phyloP scores from a whole-genome alignment of 2,329 filamentous ascomycete species.

The Westerdykella aurantiaca region DNA sequence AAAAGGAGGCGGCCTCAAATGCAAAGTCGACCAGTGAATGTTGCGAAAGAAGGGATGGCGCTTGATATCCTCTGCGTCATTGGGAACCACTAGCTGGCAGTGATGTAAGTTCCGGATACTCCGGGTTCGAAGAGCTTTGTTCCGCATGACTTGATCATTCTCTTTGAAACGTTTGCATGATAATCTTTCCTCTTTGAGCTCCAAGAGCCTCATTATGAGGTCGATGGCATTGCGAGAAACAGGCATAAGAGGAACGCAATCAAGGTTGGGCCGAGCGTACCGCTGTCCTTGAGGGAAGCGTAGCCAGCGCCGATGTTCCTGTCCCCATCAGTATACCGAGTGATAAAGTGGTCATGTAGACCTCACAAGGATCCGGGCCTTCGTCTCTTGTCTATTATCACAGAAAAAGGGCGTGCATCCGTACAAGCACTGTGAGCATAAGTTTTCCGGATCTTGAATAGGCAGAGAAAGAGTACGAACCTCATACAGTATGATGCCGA shows the following conservation, averaged over 20 bases:
- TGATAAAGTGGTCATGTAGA: not conserved
- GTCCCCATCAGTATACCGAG: slow-evolving; percentile 9
- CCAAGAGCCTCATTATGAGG: slow-evolving; percentile 66
- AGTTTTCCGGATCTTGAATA: slow-evolving; percentile 1
- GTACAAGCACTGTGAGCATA: slow-evolving; percentile 83
- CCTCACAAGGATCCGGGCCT: slow-evolving; percentile 73
- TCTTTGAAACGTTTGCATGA: slow-evolving; percentile 69
- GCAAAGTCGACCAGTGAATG: slow-evolving; percentile 71
- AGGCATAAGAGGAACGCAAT: slow-evolving; percentile 36
- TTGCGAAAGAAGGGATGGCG: slow-evolving; percentile 77
- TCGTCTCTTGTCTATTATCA: slow-evolving; percentile 76
- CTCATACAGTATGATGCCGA: slow-evolving; percentile 90
- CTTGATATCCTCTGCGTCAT: slow-evolving; percentile 88
- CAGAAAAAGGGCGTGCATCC: slow-evolving; percentile 85
- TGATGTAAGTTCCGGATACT: slow-evolving; percentile 21
- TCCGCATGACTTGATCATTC: slow-evolving; percentile 49
- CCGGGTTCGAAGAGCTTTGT: slow-evolving; percentile 19
- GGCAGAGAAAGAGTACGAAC: slow-evolving; percentile 26
- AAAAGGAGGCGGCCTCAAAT: slow-evolving; percentile 68
- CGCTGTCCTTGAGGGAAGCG: slow-evolving; percentile 58
- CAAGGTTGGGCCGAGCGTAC: slow-evolving; percentile 49
- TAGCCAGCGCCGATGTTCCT: slow-evolving; percentile 67
- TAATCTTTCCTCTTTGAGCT: slow-evolving; percentile 68
- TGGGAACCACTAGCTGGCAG: slow-evolving; percentile 65
- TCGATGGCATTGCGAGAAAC: slow-evolving; percentile 70